These are phyloP conservation scores for Xerocomus potaroensis DNA, from an alignment of 768 basidiomycete genomes.

Conservation along the genomic window DNA sequence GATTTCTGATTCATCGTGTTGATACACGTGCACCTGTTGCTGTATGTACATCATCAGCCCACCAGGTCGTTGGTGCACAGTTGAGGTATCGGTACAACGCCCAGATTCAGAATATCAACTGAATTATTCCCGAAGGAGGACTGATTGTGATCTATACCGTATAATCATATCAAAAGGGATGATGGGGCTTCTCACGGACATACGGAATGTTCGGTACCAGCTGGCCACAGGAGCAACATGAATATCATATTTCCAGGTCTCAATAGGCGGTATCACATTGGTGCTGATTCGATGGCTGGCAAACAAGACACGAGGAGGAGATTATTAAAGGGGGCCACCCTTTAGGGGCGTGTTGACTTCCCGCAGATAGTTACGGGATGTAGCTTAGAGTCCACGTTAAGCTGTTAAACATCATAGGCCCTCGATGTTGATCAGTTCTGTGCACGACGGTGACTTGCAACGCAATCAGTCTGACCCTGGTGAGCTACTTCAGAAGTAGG, in stretches of 20 bases:
- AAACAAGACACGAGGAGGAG: constrained; percentile 2
- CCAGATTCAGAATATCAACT: constrained; percentile 21
- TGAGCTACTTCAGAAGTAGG: constrained; percentile 2
- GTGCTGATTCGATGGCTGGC: constrained; percentile 17
- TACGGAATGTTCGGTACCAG: constrained; percentile 21
- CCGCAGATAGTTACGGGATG: background rate
- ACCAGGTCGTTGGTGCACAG: constrained; percentile 10
- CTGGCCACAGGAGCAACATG: constrained; percentile 15
- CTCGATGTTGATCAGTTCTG: background rate
- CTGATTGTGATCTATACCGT: constrained; percentile 23
- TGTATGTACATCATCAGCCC: constrained; percentile 6
- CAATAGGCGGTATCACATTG: constrained; percentile 18
- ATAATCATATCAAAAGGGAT: constrained; percentile 17
- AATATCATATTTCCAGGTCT: constrained; percentile 22
- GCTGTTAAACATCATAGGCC: too few species aligned
- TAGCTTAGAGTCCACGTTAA: constrained; percentile 3
- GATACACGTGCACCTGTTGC: constrained; percentile 24
- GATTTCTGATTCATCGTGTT: constrained; percentile 10
- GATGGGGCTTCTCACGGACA: constrained; percentile 24
- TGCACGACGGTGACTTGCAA: constrained; percentile 7
- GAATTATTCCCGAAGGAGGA: constrained; percentile 15
- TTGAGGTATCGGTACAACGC: constrained; percentile 16
- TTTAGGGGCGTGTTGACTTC: constrained; percentile 1
- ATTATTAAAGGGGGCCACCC: background rate
- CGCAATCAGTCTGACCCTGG: constrained; percentile 17